A percentile compares a stretch with the other conserved stretches of the same genome.
These are phyloP conservation scores for Medicago lupulina DNA, from an alignment of 306 rosid genomes.

Conservation along the genomic window DNA sequence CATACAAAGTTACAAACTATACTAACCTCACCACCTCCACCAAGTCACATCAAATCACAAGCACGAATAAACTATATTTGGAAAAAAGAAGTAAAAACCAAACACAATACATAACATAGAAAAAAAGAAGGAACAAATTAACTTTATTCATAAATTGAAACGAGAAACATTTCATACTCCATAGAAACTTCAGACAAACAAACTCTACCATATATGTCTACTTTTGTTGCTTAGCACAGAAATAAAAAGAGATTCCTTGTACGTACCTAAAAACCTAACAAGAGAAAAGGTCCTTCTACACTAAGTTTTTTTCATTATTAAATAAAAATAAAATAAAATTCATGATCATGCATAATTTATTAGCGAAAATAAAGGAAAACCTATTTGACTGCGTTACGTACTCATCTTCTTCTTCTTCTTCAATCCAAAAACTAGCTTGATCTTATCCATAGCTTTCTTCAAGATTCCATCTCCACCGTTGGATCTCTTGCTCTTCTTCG, in stretches of 20 bases:
- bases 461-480: neutral
- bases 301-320: neutral
- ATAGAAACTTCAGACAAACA: neutral
- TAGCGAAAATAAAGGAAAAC: neutral
- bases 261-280: neutral
- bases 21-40: too few relatives aligned
- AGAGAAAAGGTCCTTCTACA: neutral
- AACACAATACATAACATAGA: neutral
- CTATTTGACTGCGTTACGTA: neutral
- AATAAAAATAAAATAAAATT: neutral
- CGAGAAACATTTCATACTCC: neutral
- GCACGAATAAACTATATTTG: too few relatives aligned
- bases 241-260: too few relatives aligned
- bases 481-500: neutral
- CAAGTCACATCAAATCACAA: neutral
- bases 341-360: neutral
- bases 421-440: neutral
- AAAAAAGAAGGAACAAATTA: too few relatives aligned
- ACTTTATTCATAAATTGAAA: neutral
- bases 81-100: neutral
- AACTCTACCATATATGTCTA: too few relatives aligned
- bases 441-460: constrained; percentile 4
- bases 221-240: too few relatives aligned
- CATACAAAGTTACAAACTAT: neutral
- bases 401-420: neutral